phyloP scores from a whole-genome alignment of 345 rosid species.

The Physaria fendleri region DNA sequence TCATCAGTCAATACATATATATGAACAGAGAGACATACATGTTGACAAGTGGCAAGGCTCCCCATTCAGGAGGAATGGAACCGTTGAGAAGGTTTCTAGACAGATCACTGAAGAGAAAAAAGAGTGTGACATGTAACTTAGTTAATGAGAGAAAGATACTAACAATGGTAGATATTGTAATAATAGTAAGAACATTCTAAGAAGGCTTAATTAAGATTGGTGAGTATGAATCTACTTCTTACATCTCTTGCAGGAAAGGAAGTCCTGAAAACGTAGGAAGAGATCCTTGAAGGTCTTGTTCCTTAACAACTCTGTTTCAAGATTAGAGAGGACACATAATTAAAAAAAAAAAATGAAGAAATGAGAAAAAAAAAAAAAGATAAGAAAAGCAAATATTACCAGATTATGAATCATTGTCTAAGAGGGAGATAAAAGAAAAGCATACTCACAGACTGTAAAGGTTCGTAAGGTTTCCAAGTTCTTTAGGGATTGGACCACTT shows the following conservation, averaged over 20 bases:
- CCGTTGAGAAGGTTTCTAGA: slow-evolving; percentile 48
- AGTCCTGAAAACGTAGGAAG: slow-evolving; percentile 40
- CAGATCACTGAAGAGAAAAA: slow-evolving; percentile 35
- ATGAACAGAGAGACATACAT: slow-evolving; percentile 27
- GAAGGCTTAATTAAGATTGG: neutral
- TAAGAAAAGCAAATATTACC: neutral
- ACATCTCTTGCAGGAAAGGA: slow-evolving; percentile 42
- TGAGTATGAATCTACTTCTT: neutral
- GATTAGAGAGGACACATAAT: neutral
- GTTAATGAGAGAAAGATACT: neutral
- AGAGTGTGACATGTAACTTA: slow-evolving; percentile 4
- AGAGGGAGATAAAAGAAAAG: neutral
- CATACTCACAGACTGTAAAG: slow-evolving; percentile 41
- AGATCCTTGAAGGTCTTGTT: slow-evolving; percentile 37
- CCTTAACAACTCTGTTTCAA: slow-evolving; percentile 38
- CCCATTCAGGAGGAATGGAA: slow-evolving; percentile 49
- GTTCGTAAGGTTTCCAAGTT: slow-evolving; percentile 39
- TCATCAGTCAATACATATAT: slow-evolving; percentile 3
- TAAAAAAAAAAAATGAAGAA: neutral
- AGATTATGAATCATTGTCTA: neutral
- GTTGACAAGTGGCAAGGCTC: slow-evolving; percentile 25
- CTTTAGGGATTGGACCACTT: slow-evolving; percentile 46
- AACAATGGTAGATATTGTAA: neutral
- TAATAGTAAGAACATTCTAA: neutral
- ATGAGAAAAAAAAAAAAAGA: neutral